A percentile compares a stretch with the other conserved stretches of the same genome.
Conservation (phyloP, 495 filamentous ascomycete genomes). For the Aspergillus homomorphus region DNA sequence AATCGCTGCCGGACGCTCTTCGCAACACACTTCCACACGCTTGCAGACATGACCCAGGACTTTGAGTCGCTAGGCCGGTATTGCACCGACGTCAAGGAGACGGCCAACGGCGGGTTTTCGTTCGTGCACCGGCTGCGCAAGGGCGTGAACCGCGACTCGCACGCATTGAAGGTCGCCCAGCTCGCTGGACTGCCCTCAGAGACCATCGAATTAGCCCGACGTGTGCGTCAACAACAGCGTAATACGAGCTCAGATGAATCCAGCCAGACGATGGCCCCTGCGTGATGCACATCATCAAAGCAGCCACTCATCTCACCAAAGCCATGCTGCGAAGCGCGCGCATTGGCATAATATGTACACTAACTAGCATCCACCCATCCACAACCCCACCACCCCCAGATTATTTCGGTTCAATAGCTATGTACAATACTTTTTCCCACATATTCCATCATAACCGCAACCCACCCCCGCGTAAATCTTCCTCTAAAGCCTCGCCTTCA, state of each 20-base stretch:
- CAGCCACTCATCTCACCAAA: neutral
- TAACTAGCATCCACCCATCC: neutral
- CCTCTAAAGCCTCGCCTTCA: conserved; percentile 23
- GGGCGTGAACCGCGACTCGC: conserved; percentile 81
- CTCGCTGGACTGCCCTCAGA: conserved; percentile 71
- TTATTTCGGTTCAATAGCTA: neutral
- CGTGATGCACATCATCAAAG: neutral
- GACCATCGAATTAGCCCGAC: conserved; percentile 54
- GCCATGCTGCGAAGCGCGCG: neutral
- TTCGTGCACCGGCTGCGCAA: conserved; percentile 78
- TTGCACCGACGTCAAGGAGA: conserved; percentile 86
- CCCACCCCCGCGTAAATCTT: neutral
- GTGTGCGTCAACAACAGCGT: conserved; percentile 20
- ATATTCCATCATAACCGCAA: neutral
- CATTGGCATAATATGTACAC: neutral
- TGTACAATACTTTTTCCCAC: neutral
- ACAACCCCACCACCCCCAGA: neutral
- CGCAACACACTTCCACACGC: conserved; percentile 87
- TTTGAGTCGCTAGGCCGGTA: conserved; percentile 70
- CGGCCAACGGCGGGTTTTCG: conserved; percentile 61
- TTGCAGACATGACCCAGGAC: conserved; percentile 71
- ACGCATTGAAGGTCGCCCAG: conserved; percentile 88
- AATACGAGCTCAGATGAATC: neutral
- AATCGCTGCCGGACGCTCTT: conserved; percentile 82
- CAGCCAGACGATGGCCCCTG: neutral